phyloP scores from a whole-genome alignment of 163 green algal genomes.

The Prototheca wickerhamii region DNA sequence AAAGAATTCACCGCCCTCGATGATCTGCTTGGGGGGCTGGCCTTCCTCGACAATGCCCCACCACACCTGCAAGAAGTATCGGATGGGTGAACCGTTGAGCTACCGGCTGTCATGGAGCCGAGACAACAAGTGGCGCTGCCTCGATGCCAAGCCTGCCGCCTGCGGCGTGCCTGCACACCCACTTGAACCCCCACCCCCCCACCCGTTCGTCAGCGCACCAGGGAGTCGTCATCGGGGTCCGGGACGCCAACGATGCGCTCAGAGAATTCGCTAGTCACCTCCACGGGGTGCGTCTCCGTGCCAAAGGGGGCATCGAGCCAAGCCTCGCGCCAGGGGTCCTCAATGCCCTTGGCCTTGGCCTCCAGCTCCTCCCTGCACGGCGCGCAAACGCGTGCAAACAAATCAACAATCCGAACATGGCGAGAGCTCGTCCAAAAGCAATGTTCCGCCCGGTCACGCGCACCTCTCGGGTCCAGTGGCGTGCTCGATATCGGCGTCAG shows the following conservation, averaged over 20 bases:
- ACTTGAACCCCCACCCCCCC: background rate
- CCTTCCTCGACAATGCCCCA: conserved; percentile 67
- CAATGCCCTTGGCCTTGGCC: conserved; percentile 32
- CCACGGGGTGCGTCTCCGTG: conserved; percentile 64
- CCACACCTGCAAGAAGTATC: conserved; percentile 22
- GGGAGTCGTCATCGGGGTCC: conserved; percentile 74
- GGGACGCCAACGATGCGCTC: conserved; percentile 69
- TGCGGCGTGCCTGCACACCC: background rate
- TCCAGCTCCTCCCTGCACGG: conserved; percentile 43
- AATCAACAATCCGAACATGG: background rate
- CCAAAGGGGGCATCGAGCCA: conserved; percentile 60
- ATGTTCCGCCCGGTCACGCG: background rate
- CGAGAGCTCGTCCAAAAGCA: too few relatives aligned
- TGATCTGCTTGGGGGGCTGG: conserved; percentile 67
- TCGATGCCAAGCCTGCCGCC: too few relatives aligned
- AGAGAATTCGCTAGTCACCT: conserved; percentile 53
- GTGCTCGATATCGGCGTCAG: conserved; percentile 34
- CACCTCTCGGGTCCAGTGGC: conserved; percentile 44
- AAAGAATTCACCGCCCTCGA: conserved; percentile 77
- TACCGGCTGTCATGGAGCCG: too few relatives aligned
- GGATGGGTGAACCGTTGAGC: too few relatives aligned
- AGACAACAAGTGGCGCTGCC: too few relatives aligned
- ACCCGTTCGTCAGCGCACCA: conserved; percentile 27
- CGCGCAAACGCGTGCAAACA: background rate
- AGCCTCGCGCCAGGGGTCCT: conserved; percentile 58